phyloP scores from a whole-genome alignment of 345 rosid genomes.

The Hibiscus syriacus region DNA sequence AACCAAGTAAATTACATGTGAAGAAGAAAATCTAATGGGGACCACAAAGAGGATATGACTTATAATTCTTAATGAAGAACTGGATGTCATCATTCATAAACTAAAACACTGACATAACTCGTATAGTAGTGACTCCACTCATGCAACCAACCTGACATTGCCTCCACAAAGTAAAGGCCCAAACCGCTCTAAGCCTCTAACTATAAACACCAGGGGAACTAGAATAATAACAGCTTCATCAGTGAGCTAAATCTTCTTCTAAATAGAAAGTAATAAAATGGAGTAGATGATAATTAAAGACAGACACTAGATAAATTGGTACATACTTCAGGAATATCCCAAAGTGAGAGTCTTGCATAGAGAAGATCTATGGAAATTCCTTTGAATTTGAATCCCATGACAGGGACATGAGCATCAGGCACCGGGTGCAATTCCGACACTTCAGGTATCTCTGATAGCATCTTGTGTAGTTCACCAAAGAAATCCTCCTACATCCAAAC shows the following conservation, averaged over 20 bases:
- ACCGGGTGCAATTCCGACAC: conserved; percentile 94
- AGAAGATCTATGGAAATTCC: conserved; percentile 95
- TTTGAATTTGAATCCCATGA: conserved; percentile 77
- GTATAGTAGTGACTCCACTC: neutral
- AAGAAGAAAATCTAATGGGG: neutral
- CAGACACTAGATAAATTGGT: conserved; percentile 1
- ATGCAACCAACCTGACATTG: neutral
- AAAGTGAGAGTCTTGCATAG: conserved; percentile 83
- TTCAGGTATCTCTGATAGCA: conserved; percentile 89
- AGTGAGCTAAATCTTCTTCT: neutral
- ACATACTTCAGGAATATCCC: conserved; percentile 95
- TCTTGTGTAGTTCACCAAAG: conserved; percentile 74
- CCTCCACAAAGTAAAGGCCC: neutral
- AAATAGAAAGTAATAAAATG: neutral
- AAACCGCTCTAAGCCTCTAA: neutral
- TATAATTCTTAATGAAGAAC: neutral
- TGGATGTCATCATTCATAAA: neutral
- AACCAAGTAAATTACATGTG: neutral
- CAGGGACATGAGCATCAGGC: conserved; percentile 97
- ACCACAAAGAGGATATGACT: neutral
- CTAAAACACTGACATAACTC: neutral
- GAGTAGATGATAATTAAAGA: neutral
- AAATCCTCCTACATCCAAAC: conserved; percentile 67
- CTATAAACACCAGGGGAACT: neutral
- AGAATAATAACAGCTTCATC: conserved; percentile 4